Evolutionary conservation across 805 yeast genomes (phyloP), one percentile per base, ranked within the genome.

Genomic region (Candida nonsorbophila): DNA sequence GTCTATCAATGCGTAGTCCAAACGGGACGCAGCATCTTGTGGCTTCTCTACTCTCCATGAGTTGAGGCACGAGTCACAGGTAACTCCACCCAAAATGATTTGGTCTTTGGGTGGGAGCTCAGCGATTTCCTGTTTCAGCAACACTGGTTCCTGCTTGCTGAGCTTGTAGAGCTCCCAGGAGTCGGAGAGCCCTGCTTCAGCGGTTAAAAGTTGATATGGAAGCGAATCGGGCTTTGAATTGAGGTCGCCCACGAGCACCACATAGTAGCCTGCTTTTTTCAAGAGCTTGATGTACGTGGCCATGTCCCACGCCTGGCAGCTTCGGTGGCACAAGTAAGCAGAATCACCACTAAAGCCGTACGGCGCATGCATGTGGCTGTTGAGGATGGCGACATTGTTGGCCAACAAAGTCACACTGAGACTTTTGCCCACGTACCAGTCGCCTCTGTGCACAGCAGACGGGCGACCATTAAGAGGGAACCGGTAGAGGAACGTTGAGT

Each of bases 361-460:
- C 0, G 98, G 98, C 1, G 98, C 98, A 55, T 92, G 98, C 92
- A 92, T 81, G 53, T 92, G 98, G 11, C 95, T 79, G 49, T 88
- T 90, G 47, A 92, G 59, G 4, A 92, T 57, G 3, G 94, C 97
- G 22, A 92, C 59, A 4, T 80, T 81, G 5, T 66, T 50, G 2
- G 69, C 60, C 23, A 92, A 59, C 10, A 57, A 34, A 0, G 94
- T 82, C 3, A 86, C 76, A 1, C 94, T 82, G 12, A 86, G 74
- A 6, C 90, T 72, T 51, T 92, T 92, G 6, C 98, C 98, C 14
- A 92, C 98, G 42, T 74, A 85, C 95, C 97, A 92, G 53, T 92
- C 98, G 20, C 98, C 98, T 34, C 97, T 64, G 62, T 75, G 81
- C 40, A 92, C 80, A 1, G 98, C 98, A 23, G 86, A 76, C 2